Evolutionary conservation across 805 yeast genomes (phyloP).

Genomic region (Lipomyces kockii): DNA sequence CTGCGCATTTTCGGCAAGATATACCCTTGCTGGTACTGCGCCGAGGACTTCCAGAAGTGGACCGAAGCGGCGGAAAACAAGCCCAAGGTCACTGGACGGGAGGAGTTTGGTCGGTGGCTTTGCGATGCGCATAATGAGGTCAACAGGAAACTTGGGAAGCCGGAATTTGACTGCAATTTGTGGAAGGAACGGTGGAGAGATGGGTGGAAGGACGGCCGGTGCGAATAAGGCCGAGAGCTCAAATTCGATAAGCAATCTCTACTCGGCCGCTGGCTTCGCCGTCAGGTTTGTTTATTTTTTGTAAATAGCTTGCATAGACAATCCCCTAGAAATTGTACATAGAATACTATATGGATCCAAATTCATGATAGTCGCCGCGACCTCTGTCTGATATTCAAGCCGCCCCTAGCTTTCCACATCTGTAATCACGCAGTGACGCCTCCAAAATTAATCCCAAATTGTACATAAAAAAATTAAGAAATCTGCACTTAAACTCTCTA

Average conservation of each 20-base stretch:
- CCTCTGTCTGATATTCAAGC: too few species aligned
- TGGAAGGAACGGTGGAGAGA: conserved; percentile 96
- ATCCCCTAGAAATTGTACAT: background rate
- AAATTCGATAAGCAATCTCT: background rate
- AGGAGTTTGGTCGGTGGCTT: conserved; percentile 85
- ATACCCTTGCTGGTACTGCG: conserved; percentile 95
- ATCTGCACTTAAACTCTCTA: too few species aligned
- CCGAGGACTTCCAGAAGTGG: conserved; percentile 75
- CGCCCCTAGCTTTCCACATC: too few species aligned
- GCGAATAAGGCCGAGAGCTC: conserved; percentile 45
- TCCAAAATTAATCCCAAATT: too few species aligned
- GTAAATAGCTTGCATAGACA: background rate
- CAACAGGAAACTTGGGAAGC: conserved; percentile 84
- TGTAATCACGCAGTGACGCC: too few species aligned
- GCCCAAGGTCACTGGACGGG: conserved; percentile 56
- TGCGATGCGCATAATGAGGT: conserved; percentile 96
- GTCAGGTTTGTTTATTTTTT: background rate
- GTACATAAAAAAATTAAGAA: too few species aligned
- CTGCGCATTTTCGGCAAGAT: conserved; percentile 71
- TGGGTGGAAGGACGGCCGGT: conserved; percentile 79
- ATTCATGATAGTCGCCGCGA: background rate
- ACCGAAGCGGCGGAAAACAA: conserved; percentile 54
- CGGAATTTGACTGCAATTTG: conserved; percentile 78
- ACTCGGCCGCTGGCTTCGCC: background rate
- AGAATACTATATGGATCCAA: background rate